Percentiles rank a stretch among this genome's conserved stretches.
These are phyloP conservation scores for Apiospora malaysiana DNA, from an alignment of 2,329 filamentous ascomycete genomes.

Conservation along the genomic window DNA sequence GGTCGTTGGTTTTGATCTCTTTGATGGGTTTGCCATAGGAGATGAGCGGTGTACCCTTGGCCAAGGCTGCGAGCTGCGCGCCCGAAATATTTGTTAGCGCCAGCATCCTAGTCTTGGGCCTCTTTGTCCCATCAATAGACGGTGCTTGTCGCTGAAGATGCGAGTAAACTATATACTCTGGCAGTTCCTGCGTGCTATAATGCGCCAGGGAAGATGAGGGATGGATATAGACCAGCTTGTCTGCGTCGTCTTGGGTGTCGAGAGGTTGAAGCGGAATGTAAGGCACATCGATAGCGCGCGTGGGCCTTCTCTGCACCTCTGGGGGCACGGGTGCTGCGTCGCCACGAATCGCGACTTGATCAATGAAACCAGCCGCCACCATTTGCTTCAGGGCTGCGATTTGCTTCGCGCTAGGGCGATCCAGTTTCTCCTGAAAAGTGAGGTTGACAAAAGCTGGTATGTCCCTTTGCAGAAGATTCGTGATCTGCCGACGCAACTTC, in stretches of 20 bases:
- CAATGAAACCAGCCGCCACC: constrained; percentile 88
- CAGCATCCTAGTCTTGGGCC: constrained; percentile 83
- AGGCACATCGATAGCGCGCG: constrained; percentile 88
- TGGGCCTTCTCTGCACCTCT: constrained; percentile 70
- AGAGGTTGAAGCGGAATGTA: constrained; percentile 86
- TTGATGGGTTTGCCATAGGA: constrained; percentile 91
- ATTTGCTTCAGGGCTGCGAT: constrained; percentile 87
- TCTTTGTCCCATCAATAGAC: constrained; percentile 57
- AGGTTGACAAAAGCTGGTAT: constrained; percentile 69
- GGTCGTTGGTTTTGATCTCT: constrained; percentile 64
- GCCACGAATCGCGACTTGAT: constrained; percentile 90
- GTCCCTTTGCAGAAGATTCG: constrained; percentile 77
- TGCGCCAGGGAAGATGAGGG: constrained; percentile 81
- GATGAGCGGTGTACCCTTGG: constrained; percentile 83
- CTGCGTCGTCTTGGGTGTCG: constrained; percentile 50
- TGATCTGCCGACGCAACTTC: constrained; percentile 83
- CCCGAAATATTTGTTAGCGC: constrained; percentile 81
- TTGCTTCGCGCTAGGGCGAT: constrained; percentile 68
- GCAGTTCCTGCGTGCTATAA: constrained; percentile 73
- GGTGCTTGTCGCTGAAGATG: constrained; percentile 75
- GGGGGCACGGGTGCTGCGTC: constrained; percentile 81
- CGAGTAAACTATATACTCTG: constrained; percentile 86
- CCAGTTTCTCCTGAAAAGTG: constrained; percentile 60
- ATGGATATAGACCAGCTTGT: constrained; percentile 83
- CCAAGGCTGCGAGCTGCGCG: constrained; percentile 76